phyloP scores from a whole-genome alignment of 352 stramenopile species.

The Phytopythium helicoides region DNA sequence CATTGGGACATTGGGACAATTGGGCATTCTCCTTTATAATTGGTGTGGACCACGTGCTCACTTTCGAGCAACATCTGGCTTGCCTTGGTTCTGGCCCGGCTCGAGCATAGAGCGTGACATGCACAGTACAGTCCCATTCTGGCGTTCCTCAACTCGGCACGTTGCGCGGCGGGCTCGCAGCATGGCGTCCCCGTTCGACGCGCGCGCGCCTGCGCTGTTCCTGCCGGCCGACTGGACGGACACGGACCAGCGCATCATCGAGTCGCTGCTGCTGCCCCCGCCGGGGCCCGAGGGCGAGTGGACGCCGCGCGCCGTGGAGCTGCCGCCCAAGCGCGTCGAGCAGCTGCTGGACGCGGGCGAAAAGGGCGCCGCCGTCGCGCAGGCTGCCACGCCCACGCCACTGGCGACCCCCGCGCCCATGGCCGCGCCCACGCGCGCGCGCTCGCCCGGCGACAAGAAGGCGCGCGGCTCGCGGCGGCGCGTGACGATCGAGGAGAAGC shows the following conservation, averaged over 20 bases:
- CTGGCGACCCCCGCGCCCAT: too few species aligned
- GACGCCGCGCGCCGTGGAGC: not conserved
- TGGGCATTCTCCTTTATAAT: too few species aligned
- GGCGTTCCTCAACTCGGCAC: too few species aligned
- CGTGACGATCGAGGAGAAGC: slow-evolving; percentile 33
- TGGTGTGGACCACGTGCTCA: too few species aligned
- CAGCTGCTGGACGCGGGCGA: not conserved
- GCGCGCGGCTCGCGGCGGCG: slow-evolving; percentile 19
- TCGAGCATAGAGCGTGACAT: too few species aligned
- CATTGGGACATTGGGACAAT: too few species aligned
- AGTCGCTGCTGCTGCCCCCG: slow-evolving; percentile 39
- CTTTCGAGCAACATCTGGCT: too few species aligned
- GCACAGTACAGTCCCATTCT: too few species aligned
- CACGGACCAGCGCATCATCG: slow-evolving; percentile 46
- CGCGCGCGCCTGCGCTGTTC: slow-evolving; percentile 6
- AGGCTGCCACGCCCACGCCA: not conserved
- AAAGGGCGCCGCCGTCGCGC: not conserved
- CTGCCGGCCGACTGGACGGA: slow-evolving; percentile 39
- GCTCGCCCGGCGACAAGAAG: slow-evolving; percentile 12
- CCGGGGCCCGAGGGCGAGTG: not conserved
- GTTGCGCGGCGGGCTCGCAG: too few species aligned
- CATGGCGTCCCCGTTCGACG: slow-evolving; percentile 22
- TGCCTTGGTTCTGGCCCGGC: too few species aligned
- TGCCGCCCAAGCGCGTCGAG: not conserved
- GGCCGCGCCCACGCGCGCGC: not conserved